Percentiles rank a stretch among this genome's conserved stretches.
These are phyloP conservation scores for Harringtonia lauricola DNA, from an alignment of 2,329 filamentous ascomycete species.

Conservation along the genomic window DNA sequence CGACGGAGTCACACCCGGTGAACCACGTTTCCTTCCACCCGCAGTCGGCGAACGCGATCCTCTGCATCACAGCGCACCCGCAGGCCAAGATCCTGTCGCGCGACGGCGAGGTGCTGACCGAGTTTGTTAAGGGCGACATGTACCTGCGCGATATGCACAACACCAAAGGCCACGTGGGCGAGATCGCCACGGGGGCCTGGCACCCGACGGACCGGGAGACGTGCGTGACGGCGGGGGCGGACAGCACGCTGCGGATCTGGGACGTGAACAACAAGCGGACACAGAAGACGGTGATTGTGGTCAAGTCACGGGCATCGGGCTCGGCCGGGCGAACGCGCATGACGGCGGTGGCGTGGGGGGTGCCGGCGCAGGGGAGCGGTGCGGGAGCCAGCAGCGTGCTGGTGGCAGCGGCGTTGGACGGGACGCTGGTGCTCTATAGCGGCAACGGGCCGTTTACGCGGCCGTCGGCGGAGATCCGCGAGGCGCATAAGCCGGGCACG, in stretches of 20 bases:
- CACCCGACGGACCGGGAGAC: slow-evolving; percentile 76
- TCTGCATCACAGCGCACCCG: slow-evolving; percentile 80
- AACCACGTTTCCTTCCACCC: slow-evolving; percentile 83
- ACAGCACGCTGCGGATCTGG: slow-evolving; percentile 95
- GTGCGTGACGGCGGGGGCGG: slow-evolving; percentile 84
- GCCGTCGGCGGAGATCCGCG: slow-evolving; percentile 70
- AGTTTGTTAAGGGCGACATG: slow-evolving; percentile 97
- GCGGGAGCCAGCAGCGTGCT: slow-evolving; percentile 50
- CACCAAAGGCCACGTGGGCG: slow-evolving; percentile 91
- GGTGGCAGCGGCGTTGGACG: slow-evolving; percentile 75
- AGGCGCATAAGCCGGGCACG: slow-evolving; percentile 71
- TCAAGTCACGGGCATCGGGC: slow-evolving; percentile 85
- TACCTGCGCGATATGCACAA: slow-evolving; percentile 95
- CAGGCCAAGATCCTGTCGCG: slow-evolving; percentile 84
- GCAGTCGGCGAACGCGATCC: slow-evolving; percentile 64
- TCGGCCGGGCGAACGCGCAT: slow-evolving; percentile 86
- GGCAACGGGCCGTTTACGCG: slow-evolving; percentile 79
- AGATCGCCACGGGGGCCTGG: slow-evolving; percentile 84
- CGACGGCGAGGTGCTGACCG: slow-evolving; percentile 74
- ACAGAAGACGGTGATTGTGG: slow-evolving; percentile 89
- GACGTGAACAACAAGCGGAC: slow-evolving; percentile 83
- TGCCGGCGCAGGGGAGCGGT: slow-evolving; percentile 51
- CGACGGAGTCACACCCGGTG: slow-evolving; percentile 77
- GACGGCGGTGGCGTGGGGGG: slow-evolving; percentile 84
- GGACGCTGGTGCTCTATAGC: slow-evolving; percentile 82